These are phyloP conservation scores for Pleurotus tuoliensis DNA, from an alignment of 768 basidiomycete genomes.

Conservation along the genomic window DNA sequence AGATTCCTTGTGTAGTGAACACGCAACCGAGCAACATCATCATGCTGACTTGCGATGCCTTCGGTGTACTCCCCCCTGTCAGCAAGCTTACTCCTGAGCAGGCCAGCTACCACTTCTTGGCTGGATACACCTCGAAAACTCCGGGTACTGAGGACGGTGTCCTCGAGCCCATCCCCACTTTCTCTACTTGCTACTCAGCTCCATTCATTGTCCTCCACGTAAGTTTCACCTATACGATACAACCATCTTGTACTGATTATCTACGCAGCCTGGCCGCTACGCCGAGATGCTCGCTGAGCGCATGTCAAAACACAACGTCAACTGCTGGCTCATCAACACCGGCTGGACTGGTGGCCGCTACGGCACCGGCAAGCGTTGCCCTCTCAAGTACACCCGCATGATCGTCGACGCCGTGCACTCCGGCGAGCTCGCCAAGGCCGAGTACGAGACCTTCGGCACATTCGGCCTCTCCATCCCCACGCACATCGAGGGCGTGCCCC, in stretches of 20 bases:
- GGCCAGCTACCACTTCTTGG: slow-evolving; percentile 96
- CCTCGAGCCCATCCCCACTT: slow-evolving; percentile 96
- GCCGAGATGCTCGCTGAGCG: slow-evolving; percentile 95
- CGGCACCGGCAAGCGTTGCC: slow-evolving; percentile 90
- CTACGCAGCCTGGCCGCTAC: slow-evolving; percentile 79
- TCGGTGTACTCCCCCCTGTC: slow-evolving; percentile 96
- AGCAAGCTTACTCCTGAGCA: slow-evolving; percentile 90
- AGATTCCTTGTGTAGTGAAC: slow-evolving; percentile 86
- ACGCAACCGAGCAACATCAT: slow-evolving; percentile 92
- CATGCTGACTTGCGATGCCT: slow-evolving; percentile 97
- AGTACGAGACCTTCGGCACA: slow-evolving; percentile 78
- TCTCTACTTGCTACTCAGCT: slow-evolving; percentile 98
- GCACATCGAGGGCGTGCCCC: slow-evolving; percentile 77
- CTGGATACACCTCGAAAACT: slow-evolving; percentile 99
- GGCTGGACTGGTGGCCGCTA: slow-evolving; percentile 96
- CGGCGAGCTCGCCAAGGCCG: slow-evolving; percentile 81
- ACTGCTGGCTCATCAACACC: slow-evolving; percentile 99
- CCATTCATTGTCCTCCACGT: slow-evolving; percentile 99
- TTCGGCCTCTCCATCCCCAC: slow-evolving; percentile 89
- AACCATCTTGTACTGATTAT: slow-evolving; percentile 1
- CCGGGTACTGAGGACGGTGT: slow-evolving; percentile 98
- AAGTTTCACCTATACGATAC: slow-evolving; percentile 19
- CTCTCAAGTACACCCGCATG: slow-evolving; percentile 93
- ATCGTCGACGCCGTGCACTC: slow-evolving; percentile 98
- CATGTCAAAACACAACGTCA: slow-evolving; percentile 84